Conservation (phyloP, 441 rosid genomes). For the Syzygium malaccense region DNA sequence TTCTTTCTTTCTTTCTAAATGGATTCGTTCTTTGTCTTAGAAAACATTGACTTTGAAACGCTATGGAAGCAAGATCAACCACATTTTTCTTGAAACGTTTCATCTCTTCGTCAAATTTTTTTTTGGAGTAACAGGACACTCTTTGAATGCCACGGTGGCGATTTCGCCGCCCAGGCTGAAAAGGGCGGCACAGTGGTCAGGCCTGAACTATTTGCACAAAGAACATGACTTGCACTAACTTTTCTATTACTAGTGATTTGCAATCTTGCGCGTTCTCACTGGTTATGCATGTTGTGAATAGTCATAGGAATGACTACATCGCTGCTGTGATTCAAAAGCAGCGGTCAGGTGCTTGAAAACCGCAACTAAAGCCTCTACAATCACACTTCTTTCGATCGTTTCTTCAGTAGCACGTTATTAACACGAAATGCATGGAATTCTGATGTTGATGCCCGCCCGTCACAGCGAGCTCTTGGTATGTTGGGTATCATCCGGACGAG, state of each 20-base stretch:
- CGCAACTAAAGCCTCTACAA: neutral
- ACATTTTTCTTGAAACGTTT: no score
- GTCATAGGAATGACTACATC: neutral
- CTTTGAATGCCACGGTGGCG: no score
- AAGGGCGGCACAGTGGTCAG: no score
- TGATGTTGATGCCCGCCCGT: neutral
- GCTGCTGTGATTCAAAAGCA: neutral
- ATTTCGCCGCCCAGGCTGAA: no score
- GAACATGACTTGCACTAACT: neutral
- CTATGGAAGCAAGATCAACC: no score
- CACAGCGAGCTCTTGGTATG: neutral
- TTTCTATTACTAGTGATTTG: neutral
- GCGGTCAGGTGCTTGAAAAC: neutral
- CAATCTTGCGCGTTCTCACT: neutral
- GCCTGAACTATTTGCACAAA: no score
- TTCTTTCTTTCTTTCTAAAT: no score
- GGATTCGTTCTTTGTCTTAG: no score
- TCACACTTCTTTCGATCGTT: neutral
- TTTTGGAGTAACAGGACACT: no score
- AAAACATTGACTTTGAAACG: no score
- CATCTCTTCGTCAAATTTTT: no score
- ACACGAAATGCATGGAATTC: neutral
- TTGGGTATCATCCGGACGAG: neutral
- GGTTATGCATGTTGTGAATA: neutral
- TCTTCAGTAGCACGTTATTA: neutral